Evolutionary conservation across 768 basidiomycete genomes (phyloP).

Genomic region (Phlegmacium glaucopus): DNA sequence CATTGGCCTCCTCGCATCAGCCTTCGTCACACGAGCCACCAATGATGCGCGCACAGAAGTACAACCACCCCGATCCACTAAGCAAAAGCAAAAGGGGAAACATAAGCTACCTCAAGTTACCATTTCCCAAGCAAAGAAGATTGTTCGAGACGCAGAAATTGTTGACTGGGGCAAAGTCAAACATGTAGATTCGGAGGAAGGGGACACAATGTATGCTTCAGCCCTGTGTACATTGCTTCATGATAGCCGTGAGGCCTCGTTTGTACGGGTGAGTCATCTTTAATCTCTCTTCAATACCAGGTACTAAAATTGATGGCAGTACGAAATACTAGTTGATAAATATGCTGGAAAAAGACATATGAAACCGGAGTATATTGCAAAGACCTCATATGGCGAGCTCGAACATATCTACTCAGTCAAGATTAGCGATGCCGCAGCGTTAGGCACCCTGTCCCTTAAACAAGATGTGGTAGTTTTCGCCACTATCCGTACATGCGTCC

Average conservation of each 20-base stretch:
- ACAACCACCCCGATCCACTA: too few relatives aligned
- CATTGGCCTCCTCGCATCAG: too few relatives aligned
- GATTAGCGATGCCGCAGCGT: constrained; percentile 8
- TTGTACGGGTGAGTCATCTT: constrained; percentile 26
- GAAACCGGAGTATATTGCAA: neutral
- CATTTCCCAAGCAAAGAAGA: constrained; percentile 5
- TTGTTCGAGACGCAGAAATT: constrained; percentile 8
- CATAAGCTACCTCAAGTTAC: constrained; percentile 4
- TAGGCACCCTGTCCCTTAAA: neutral
- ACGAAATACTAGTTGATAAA: constrained; percentile 28
- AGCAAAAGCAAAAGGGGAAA: neutral
- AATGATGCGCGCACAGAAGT: too few relatives aligned
- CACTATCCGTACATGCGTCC: constrained; percentile 19
- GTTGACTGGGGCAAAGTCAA: constrained; percentile 29
- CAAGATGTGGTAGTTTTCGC: constrained; percentile 17
- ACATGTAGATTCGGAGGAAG: constrained; percentile 20
- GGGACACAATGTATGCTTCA: too few relatives aligned
- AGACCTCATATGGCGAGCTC: constrained; percentile 27
- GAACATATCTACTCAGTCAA: constrained; percentile 22
- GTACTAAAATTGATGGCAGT: too few relatives aligned
- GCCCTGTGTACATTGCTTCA: constrained; percentile 2
- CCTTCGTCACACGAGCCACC: too few relatives aligned
- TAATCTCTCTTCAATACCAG: neutral
- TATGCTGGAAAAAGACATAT: constrained; percentile 12
- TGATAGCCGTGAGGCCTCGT: constrained; percentile 28